Evolutionary conservation across 495 filamentous ascomycete species (phyloP), one percentile per base, ranked within the genome.

Genomic region (Neurospora sp.): DNA sequence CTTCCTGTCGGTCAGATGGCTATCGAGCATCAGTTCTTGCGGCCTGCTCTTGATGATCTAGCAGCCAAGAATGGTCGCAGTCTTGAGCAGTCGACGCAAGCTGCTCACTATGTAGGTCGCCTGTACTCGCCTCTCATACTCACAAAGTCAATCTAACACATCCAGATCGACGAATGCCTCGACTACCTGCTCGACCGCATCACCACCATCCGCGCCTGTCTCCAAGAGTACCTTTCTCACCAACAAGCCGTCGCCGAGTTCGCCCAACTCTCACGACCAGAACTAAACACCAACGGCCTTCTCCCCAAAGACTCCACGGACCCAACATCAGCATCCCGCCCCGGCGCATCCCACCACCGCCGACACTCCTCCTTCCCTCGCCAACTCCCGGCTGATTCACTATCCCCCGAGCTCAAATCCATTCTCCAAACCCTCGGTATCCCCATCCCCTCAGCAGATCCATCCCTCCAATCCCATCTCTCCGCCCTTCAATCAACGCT

Each of bases 1-100:
- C 84, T 88, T 14, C 85, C 89, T 3, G 82, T 91, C 40, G 86
- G 89, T 4, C 87, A 90, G 73, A 88, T 91, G 84, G 86, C 87
- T 35, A 84, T 85, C 2, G 86, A 88, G 77, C 88, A 91, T 72
- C 86, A 90, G 76, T 89, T 86, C 75, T 79, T 87, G 5, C 84
- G 88, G 74, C 89, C 87, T 1, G 88, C 89, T 18, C 80, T 90
- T 4, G 81, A 79, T 66, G 76, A 76, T 9, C 78, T 85, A 4
- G 78, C 81, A 11, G 77, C 78, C 10, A 83, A 76, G 73, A 80
- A 79, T 70, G 78, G 82, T 38, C 79, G 83, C 69, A 75, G 79
- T 14, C 72, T 81, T 9, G 79, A 77, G 12, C 76, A 81, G 69
- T 81, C 82, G 1, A 74, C 77, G 12, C 78, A 82, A 46, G 84